phyloP scores from a whole-genome alignment of 495 filamentous ascomycete genomes.

The Annulohypoxylon bovei region DNA sequence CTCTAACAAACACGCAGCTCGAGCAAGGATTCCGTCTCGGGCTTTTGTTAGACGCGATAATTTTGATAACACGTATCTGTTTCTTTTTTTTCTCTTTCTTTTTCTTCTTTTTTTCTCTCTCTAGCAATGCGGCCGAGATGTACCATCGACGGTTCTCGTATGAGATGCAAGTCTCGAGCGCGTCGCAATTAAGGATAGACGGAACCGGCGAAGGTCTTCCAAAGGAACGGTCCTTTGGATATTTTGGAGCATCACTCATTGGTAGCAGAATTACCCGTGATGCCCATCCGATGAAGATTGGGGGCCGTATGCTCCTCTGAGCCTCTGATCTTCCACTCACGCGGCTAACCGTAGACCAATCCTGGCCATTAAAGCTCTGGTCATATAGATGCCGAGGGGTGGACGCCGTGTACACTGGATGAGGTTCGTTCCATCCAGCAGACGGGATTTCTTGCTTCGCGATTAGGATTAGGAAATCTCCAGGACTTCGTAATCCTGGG shows the following conservation, averaged over 20 bases:
- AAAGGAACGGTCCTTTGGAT: conserved; percentile 17
- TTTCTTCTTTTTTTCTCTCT: background rate
- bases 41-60: background rate
- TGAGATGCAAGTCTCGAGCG: background rate
- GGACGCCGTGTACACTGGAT: background rate
- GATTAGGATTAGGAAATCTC: conserved; percentile 13
- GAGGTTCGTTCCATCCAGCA: conserved; percentile 14
- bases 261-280: conserved; percentile 5
- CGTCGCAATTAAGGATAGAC: conserved; percentile 28
- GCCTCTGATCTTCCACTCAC: conserved; percentile 29
- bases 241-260: background rate
- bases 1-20: conserved; percentile 13
- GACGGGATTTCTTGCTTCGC: conserved; percentile 19
- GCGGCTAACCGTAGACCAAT: conserved; percentile 28
- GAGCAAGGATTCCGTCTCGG: conserved; percentile 8
- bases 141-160: conserved; percentile 24
- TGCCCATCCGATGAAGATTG: conserved; percentile 21
- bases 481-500: conserved; percentile 25
- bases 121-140: conserved; percentile 22
- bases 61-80: conserved; percentile 14
- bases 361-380: conserved; percentile 10
- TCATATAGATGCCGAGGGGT: conserved; percentile 17
- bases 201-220: conserved; percentile 25
- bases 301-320: conserved; percentile 20
- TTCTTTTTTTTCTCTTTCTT: background rate